Evolutionary conservation across 805 yeast genomes (phyloP).

Genomic region (Barnettozyma botsteinii): DNA sequence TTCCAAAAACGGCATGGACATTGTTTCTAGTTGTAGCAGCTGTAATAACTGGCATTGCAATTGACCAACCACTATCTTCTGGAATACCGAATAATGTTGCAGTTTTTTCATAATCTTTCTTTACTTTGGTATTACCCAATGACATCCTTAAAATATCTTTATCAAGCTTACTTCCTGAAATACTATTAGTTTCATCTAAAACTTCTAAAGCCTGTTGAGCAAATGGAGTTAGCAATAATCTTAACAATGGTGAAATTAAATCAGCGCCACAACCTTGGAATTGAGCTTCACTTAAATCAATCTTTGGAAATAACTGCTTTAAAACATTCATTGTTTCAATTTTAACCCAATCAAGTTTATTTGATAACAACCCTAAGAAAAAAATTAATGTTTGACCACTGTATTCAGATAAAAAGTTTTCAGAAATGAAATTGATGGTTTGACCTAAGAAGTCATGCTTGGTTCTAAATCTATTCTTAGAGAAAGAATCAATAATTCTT

Average conservation of each 20-base stretch:
- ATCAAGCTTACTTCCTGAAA: constrained; percentile 89
- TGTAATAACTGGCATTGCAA: constrained; percentile 90
- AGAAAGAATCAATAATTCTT: constrained; percentile 67
- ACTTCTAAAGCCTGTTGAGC: constrained; percentile 89
- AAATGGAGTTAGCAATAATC: constrained; percentile 74
- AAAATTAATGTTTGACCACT: constrained; percentile 73
- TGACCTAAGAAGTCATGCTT: constrained; percentile 85
- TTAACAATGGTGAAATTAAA: constrained; percentile 79
- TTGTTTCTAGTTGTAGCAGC: constrained; percentile 87
- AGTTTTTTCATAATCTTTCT: constrained; percentile 77
- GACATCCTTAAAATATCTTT: constrained; percentile 89
- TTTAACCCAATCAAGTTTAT: constrained; percentile 73
- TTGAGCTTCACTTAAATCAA: constrained; percentile 71
- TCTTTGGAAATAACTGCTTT: constrained; percentile 66
- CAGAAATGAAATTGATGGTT: constrained; percentile 61
- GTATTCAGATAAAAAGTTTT: constrained; percentile 64
- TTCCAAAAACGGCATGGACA: constrained; percentile 90
- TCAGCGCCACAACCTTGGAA: constrained; percentile 93
- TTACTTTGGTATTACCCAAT: constrained; percentile 72
- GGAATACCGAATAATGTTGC: constrained; percentile 94
- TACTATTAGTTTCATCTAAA: constrained; percentile 72
- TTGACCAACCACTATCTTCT: constrained; percentile 93
- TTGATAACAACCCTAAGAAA: constrained; percentile 72
- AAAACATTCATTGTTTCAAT: constrained; percentile 72
- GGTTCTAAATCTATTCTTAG: constrained; percentile 78